Evolutionary conservation across 345 rosid genomes (phyloP).

Genomic region (Corymbia maculata): DNA sequence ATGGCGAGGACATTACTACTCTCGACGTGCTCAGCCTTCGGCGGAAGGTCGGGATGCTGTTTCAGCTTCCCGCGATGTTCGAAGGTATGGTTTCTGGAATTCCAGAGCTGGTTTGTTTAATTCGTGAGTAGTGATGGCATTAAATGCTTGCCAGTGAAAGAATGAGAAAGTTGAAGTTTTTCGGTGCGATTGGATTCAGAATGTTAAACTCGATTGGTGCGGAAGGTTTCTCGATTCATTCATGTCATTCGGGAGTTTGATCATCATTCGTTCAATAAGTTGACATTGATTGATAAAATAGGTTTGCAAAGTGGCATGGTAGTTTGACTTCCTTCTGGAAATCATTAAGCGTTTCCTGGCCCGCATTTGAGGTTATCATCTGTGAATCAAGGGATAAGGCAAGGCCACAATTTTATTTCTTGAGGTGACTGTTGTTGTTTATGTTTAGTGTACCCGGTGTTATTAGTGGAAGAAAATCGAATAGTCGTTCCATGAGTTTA

Average conservation of each 20-base stretch:
- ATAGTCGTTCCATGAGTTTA: neutral
- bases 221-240: neutral
- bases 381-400: neutral
- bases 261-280: neutral
- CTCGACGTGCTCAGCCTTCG: constrained; percentile 72
- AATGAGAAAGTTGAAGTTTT: neutral
- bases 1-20: constrained; percentile 49
- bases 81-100: constrained; percentile 34
- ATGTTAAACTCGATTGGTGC: neutral
- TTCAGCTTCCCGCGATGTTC: constrained; percentile 84
- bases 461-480: neutral
- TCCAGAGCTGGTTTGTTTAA: neutral
- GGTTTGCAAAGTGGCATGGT: neutral
- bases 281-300: neutral
- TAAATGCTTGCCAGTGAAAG: neutral
- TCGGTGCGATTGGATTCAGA: neutral
- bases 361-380: neutral
- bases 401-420: neutral
- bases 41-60: constrained; percentile 90
- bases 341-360: neutral
- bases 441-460: neutral
- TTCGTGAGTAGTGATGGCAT: neutral
- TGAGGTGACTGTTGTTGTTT: neutral
- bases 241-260: neutral
- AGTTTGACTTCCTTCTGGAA: neutral